Evolutionary conservation across 345 rosid species (phyloP).

Genomic region (Acer saccharum): DNA sequence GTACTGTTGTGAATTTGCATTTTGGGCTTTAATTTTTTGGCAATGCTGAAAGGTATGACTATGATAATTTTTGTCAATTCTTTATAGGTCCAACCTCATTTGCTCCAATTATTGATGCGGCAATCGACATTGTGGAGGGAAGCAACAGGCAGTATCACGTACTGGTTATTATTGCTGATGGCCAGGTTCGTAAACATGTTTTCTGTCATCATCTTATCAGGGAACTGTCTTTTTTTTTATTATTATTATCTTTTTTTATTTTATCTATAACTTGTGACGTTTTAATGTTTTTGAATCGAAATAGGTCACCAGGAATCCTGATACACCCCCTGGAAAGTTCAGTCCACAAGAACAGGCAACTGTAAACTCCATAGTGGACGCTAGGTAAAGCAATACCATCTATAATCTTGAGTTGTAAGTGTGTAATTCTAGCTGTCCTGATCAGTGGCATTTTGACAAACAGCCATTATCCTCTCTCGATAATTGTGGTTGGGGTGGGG

Average conservation of each 20-base stretch:
- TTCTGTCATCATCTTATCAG: background rate
- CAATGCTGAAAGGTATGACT: background rate
- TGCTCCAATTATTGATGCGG: constrained; percentile 85
- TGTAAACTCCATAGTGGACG: constrained; percentile 73
- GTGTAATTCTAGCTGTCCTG: constrained; percentile 18
- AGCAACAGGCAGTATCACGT: constrained; percentile 84
- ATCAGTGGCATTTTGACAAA: constrained; percentile 20
- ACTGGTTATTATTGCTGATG: constrained; percentile 92
- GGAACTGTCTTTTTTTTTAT: background rate
- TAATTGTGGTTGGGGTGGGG: constrained; percentile 90
- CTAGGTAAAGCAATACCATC: constrained; percentile 61
- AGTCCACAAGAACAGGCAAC: constrained; percentile 92
- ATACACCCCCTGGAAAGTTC: constrained; percentile 55
- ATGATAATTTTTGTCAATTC: constrained; percentile 1
- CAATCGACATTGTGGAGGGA: constrained; percentile 75
- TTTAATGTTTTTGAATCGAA: constrained; percentile 6
- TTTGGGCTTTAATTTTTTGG: background rate
- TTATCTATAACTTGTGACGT: background rate
- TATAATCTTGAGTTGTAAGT: constrained; percentile 2
- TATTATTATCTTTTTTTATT: too few species aligned
- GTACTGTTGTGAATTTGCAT: background rate
- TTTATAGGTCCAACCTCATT: constrained; percentile 91
- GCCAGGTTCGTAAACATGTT: constrained; percentile 56
- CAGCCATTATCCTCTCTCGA: constrained; percentile 87
- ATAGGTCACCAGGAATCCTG: constrained; percentile 76